These are phyloP conservation scores for Saitozyma podzolica DNA, from an alignment of 768 basidiomycete species.

Conservation along the genomic window DNA sequence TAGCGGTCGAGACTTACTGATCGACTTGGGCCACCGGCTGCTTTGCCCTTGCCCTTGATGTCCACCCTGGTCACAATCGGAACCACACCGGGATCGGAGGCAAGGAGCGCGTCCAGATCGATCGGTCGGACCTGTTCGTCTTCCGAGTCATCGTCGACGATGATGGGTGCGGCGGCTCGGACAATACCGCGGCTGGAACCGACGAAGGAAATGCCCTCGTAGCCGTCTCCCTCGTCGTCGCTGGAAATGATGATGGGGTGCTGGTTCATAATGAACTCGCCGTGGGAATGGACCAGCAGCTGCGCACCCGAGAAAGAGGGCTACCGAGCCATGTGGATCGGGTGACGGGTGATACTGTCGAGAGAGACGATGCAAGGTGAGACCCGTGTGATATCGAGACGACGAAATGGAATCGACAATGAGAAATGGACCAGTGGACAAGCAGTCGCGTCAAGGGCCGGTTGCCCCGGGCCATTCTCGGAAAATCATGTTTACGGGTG, in stretches of 20 bases:
- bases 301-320: too few species aligned
- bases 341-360: too few species aligned
- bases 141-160: constrained; percentile 10
- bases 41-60: constrained; percentile 15
- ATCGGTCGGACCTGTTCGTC: constrained; percentile 10
- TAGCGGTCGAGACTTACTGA: too few species aligned
- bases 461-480: too few species aligned
- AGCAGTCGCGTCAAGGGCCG: too few species aligned
- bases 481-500: too few species aligned
- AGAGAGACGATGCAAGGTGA: too few species aligned
- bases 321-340: too few species aligned
- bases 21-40: neutral
- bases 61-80: too few species aligned
- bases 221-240: constrained; percentile 18
- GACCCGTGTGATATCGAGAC: neutral
- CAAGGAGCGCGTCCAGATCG: neutral
- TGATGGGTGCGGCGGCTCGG: neutral
- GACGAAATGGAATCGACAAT: neutral
- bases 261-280: too few species aligned
- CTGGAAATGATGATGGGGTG: neutral
- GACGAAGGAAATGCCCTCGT: constrained; percentile 19
- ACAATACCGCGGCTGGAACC: constrained; percentile 8
- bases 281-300: too few species aligned
- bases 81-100: neutral
- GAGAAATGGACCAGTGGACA: too few species aligned